Conservation (phyloP, 371 early-diverging fungal genomes). For the Mortierella polycephala region DNA sequence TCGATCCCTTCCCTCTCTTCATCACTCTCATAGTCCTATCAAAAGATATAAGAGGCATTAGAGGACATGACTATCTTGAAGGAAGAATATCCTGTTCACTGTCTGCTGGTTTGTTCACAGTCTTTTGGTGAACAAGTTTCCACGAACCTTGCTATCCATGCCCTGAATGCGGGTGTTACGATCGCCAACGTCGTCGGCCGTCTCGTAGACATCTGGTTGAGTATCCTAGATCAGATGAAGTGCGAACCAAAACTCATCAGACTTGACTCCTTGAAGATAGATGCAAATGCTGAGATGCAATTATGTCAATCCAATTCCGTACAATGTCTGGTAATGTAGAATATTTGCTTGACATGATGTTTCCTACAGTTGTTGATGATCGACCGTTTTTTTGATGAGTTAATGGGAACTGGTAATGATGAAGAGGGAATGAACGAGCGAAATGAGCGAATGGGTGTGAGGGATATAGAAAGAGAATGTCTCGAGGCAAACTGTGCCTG, state of each 20-base stretch:
- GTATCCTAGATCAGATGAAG: conserved; percentile 63
- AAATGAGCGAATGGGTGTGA: too few species aligned
- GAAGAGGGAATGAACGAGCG: too few species aligned
- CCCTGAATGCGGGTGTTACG: conserved; percentile 55
- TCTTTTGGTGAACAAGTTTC: not conserved
- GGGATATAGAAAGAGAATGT: too few species aligned
- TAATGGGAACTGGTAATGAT: not conserved
- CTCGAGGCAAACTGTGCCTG: too few species aligned
- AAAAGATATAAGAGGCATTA: not conserved
- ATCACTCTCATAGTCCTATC: conserved; percentile 59
- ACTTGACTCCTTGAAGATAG: too few species aligned
- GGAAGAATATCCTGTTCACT: not conserved
- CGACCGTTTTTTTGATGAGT: too few species aligned
- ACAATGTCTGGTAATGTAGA: conserved; percentile 78
- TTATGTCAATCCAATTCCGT: conserved; percentile 15
- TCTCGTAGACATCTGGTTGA: conserved; percentile 89
- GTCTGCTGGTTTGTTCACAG: not conserved
- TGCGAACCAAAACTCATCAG: too few species aligned
- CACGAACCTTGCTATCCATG: conserved; percentile 67
- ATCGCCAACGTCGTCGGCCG: conserved; percentile 70
- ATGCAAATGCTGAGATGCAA: too few species aligned
- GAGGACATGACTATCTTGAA: not conserved
- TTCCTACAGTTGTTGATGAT: not conserved
- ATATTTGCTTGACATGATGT: conserved; percentile 71
- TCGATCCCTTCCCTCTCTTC: conserved; percentile 70